Evolutionary conservation across 116 monocot species (phyloP).

Genomic region (Zostera marina): DNA sequence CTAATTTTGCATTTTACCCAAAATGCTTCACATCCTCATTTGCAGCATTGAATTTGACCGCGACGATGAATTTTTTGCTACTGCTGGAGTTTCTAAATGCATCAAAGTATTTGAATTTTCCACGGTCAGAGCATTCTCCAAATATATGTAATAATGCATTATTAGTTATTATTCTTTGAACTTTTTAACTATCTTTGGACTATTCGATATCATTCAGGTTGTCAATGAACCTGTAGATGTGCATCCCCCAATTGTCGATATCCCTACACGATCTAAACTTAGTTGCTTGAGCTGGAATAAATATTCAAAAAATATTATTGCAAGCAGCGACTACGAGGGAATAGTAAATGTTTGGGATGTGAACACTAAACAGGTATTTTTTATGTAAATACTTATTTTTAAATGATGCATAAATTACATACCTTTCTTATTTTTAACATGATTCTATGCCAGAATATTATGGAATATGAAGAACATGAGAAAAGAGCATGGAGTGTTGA

Average conservation of each 20-base stretch:
- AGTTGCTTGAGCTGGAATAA: slow-evolving; percentile 99
- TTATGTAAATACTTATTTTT: not conserved
- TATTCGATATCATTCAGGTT: slow-evolving; percentile 33
- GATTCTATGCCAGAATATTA: slow-evolving; percentile 45
- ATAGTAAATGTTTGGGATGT: slow-evolving; percentile 99
- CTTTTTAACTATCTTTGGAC: not conserved
- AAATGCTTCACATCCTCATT: not conserved
- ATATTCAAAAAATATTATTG: slow-evolving; percentile 87
- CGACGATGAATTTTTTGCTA: slow-evolving; percentile 99
- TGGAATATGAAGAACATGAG: slow-evolving; percentile 99
- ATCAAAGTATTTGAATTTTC: slow-evolving; percentile 99
- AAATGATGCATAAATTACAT: not conserved
- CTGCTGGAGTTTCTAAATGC: slow-evolving; percentile 93
- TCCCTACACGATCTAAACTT: slow-evolving; percentile 91
- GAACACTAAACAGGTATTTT: slow-evolving; percentile 67
- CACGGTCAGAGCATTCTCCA: slow-evolving; percentile 27
- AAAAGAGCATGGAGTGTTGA: slow-evolving; percentile 99
- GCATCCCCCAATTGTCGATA: slow-evolving; percentile 89
- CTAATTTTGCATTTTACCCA: not conserved
- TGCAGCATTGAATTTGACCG: slow-evolving; percentile 98
- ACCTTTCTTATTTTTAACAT: not conserved
- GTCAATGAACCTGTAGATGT: slow-evolving; percentile 91
- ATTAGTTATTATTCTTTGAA: not conserved
- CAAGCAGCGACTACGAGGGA: slow-evolving; percentile 98
- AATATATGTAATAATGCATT: not conserved